Base-by-base conservation (phyloP, 2,329 filamentous ascomycete genomes). In the Berkeleyomyces basicola region DNA sequence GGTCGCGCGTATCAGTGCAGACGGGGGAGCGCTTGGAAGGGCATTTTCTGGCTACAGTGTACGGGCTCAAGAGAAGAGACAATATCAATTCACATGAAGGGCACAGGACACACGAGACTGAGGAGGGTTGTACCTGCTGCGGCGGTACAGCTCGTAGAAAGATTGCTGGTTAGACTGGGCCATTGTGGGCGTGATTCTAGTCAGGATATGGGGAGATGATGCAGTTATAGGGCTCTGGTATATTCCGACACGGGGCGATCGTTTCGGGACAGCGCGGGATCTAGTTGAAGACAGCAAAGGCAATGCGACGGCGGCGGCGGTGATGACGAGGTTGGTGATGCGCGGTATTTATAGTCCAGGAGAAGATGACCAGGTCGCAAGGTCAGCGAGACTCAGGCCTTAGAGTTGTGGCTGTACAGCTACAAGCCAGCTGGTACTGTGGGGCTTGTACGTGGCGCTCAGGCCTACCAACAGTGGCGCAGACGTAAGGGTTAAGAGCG, bases 111-210 rank as follows among this genome's bases (percentile, higher is more conserved):
- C 51, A 55, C 33, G 51, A 31, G 51, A 7, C 51, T 39, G 51
- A 57, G 62, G 46, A 64, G 47, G 33, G 58, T 61, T 75, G 74
- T 89, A 97, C 93, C 92, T 97, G 84, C 90, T 96, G 78, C 91
- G 87, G 70, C 93, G 89, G 76, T 99, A 99, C 71, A 99, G 85
- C 82, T 99, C 93, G 76, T 97, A 99, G 78, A 81, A 85, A 42
- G 80, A 80, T 72, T 82, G 79, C 66, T 73, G 58, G 37, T 62
- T 60, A 58, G 60, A 60, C 51, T 64, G 61, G 31, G 60, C 60
- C 58, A 62, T 66, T 9, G 3, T 60, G 47, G 40, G 33, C 14
- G 59, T 58, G 44, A 10, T 33, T 46, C 43, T 46, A n/a, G 51
- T 37, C 23, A 55, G 51, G 33, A 37, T 16, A 37, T 14, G 37